A percentile compares a stretch with the other conserved stretches of the same genome.
phyloP scores from a whole-genome alignment of 192 early-diverging fungal species.

The Backusella parvicylindrica region DNA sequence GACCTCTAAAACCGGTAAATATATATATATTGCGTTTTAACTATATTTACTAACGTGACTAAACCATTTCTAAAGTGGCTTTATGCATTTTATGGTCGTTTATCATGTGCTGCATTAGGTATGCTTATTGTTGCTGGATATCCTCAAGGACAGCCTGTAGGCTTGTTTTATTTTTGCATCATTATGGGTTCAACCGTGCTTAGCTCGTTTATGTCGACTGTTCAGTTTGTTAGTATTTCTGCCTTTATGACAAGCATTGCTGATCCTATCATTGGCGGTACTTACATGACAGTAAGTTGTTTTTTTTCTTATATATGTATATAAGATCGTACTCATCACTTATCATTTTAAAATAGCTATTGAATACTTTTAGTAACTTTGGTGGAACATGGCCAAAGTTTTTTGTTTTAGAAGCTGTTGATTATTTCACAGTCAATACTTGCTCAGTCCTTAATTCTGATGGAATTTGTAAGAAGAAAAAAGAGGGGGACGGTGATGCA shows the following conservation, averaged over 20 bases:
- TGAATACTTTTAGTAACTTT: slow-evolving; percentile 95
- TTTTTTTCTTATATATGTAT: neutral
- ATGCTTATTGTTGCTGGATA: slow-evolving; percentile 84
- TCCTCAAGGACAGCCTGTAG: slow-evolving; percentile 63
- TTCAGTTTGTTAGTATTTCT: slow-evolving; percentile 95
- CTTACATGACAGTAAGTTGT: slow-evolving; percentile 74
- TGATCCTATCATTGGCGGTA: slow-evolving; percentile 92
- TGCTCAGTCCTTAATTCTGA: slow-evolving; percentile 52
- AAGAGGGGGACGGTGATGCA: too few species aligned
- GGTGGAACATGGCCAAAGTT: slow-evolving; percentile 97
- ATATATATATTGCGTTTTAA: neutral
- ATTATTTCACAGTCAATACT: slow-evolving; percentile 79
- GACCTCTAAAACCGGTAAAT: slow-evolving; percentile 79
- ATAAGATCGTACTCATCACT: too few species aligned
- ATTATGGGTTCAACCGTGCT: slow-evolving; percentile 78
- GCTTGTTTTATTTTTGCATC: slow-evolving; percentile 68
- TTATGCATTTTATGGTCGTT: slow-evolving; percentile 83
- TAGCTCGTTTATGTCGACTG: slow-evolving; percentile 85
- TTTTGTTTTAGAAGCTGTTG: slow-evolving; percentile 90
- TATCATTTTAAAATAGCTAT: slow-evolving; percentile 41
- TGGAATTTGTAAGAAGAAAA: slow-evolving; percentile 14
- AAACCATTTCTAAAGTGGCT: slow-evolving; percentile 66
- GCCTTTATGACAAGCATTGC: slow-evolving; percentile 94
- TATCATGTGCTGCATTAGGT: slow-evolving; percentile 77
- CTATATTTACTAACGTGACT: neutral